A percentile compares a stretch with the other conserved stretches of the same genome.
Conservation (phyloP, 164 flowering plant species). For the Pachysandra terminalis region DNA sequence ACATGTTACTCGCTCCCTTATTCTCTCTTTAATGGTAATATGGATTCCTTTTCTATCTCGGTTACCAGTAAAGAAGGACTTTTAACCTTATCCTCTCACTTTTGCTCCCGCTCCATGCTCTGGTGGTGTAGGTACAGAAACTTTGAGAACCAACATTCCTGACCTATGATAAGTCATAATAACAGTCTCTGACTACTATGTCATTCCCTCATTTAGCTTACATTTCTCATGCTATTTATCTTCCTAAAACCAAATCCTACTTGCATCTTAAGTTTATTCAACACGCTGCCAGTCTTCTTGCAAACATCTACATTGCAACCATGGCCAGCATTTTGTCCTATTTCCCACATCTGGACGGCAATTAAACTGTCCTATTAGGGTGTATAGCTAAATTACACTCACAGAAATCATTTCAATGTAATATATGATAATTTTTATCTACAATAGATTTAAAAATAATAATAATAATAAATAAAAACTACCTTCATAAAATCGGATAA, state of each 20-base stretch:
- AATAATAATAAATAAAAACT: background rate
- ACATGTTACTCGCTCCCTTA: too few species aligned
- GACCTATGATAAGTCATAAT: too few species aligned
- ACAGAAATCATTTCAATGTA: background rate
- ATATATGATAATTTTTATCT: background rate
- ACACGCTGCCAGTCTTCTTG: background rate
- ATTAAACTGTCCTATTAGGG: background rate
- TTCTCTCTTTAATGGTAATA: too few species aligned
- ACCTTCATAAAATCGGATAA: slow-evolving; percentile 45
- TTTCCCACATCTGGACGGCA: too few species aligned
- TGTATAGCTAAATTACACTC: background rate
- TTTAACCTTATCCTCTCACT: too few species aligned
- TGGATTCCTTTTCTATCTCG: too few species aligned
- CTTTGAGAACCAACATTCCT: too few species aligned
- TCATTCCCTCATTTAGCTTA: background rate
- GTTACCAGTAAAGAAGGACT: too few species aligned
- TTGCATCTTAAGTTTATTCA: background rate
- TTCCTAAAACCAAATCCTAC: background rate
- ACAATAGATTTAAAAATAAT: background rate
- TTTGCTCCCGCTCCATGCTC: too few species aligned
- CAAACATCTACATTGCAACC: background rate
- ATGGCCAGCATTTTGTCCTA: background rate
- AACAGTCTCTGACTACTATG: too few species aligned
- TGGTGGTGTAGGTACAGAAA: too few species aligned
- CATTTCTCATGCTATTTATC: background rate